Percentiles rank a stretch among this genome's conserved stretches.
These are phyloP conservation scores for Clonostachys sp. DNA, from an alignment of 2,329 filamentous ascomycete genomes.

Conservation along the genomic window DNA sequence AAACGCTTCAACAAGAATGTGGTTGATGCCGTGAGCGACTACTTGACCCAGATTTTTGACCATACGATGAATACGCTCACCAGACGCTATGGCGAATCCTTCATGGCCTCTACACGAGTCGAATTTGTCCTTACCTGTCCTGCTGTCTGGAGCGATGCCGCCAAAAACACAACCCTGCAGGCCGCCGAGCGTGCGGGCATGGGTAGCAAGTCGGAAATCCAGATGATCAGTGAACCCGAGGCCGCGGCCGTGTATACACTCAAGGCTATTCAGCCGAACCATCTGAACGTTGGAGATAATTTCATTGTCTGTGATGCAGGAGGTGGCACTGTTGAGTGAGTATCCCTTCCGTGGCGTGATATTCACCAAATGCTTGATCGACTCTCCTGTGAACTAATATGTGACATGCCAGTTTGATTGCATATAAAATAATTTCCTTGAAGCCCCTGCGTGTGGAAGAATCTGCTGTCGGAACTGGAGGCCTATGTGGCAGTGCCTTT, in stretches of 20 bases:
- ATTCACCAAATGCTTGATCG: too few species aligned
- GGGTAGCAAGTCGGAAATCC: conserved; percentile 64
- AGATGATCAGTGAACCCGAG: conserved; percentile 78
- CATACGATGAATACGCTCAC: conserved; percentile 78
- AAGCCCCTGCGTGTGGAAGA: conserved; percentile 71
- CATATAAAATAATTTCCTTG: conserved; percentile 74
- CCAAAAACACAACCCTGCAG: conserved; percentile 77
- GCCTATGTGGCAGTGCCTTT: conserved; percentile 73
- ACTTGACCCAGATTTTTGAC: conserved; percentile 69
- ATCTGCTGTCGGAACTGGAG: conserved; percentile 74
- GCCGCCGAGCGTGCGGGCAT: conserved; percentile 77
- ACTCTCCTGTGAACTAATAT: too few species aligned
- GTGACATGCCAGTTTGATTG: conserved; percentile 52
- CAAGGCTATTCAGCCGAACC: conserved; percentile 73
- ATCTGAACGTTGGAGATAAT: conserved; percentile 63
- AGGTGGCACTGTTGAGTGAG: conserved; percentile 64
- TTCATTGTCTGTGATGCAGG: conserved; percentile 61
- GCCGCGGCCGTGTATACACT: conserved; percentile 76
- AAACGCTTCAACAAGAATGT: conserved; percentile 72
- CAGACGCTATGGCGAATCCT: conserved; percentile 70
- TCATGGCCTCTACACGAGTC: conserved; percentile 71
- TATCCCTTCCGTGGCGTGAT: conserved; percentile 3
- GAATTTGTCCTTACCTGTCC: conserved; percentile 80
- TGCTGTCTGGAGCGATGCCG: conserved; percentile 79
- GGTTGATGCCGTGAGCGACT: conserved; percentile 75